Percentiles rank a stretch among this genome's conserved stretches.
phyloP scores from a whole-genome alignment of 192 early-diverging fungal genomes.

The Podochytrium sp. region DNA sequence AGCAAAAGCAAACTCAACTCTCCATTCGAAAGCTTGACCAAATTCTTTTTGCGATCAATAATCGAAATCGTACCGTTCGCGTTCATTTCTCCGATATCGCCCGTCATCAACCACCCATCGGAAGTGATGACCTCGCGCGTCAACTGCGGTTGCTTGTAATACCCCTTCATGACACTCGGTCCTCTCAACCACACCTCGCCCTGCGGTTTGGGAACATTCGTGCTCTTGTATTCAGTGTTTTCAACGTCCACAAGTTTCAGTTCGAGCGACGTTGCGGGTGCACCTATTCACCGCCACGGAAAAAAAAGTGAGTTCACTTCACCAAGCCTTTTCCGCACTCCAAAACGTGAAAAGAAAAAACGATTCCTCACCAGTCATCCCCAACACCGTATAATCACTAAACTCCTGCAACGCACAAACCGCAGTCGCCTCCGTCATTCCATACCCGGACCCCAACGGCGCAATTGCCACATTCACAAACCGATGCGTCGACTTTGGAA shows the following conservation, averaged over 20 bases:
- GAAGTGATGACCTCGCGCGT: conserved; percentile 68
- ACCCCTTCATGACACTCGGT: conserved; percentile 73
- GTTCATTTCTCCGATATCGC: conserved; percentile 82
- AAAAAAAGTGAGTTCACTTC: no score
- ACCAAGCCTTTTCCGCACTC: no score
- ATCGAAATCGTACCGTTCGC: conserved; percentile 69
- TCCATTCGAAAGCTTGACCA: conserved; percentile 40
- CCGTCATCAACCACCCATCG: conserved; percentile 89
- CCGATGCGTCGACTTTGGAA: conserved; percentile 80
- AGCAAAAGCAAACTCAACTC: no score
- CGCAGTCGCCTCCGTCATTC: conserved; percentile 79
- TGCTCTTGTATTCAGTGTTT: conserved; percentile 11
- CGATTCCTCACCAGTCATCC: conserved; percentile 19
- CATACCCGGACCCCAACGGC: conserved; percentile 85
- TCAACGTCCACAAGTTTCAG: conserved; percentile 68
- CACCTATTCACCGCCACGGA: no score
- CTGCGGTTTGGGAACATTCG: conserved; percentile 30
- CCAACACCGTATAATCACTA: not conserved
- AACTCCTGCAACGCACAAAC: conserved; percentile 62
- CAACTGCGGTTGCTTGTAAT: conserved; percentile 70
- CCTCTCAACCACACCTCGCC: conserved; percentile 89
- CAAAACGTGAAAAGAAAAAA: no score
- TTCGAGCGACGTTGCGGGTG: conserved; percentile 76
- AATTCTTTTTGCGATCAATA: conserved; percentile 85
- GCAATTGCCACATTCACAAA: conserved; percentile 78